A percentile compares a stretch with the other conserved stretches of the same genome.
phyloP scores from a whole-genome alignment of 2,329 filamentous ascomycete species.

The Beauveria caledonica region DNA sequence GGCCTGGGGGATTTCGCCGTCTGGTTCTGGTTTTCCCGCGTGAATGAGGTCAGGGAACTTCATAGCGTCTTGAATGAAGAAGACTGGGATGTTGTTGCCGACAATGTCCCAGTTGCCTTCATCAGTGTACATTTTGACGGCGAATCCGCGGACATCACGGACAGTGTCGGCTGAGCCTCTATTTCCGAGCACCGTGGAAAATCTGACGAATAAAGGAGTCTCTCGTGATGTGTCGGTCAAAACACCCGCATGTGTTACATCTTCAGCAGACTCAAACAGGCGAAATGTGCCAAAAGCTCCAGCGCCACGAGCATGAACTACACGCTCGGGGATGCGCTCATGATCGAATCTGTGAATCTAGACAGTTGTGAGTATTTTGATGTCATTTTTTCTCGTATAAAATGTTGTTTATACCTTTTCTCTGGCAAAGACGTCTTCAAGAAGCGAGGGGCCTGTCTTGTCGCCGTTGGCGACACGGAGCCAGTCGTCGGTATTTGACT shows the following conservation, averaged over 20 bases:
- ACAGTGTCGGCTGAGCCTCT: conserved; percentile 73
- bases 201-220: conserved; percentile 63
- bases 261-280: conserved; percentile 56
- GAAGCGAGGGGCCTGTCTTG: conserved; percentile 55
- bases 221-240: conserved; percentile 47
- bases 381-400: not conserved
- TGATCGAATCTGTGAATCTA: conserved; percentile 69
- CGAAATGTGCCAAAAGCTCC: conserved; percentile 65
- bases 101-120: conserved; percentile 73
- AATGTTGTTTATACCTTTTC: conserved; percentile 55
- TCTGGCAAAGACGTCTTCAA: conserved; percentile 64
- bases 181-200: conserved; percentile 71
- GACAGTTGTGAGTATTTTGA: not conserved
- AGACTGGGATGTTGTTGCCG: conserved; percentile 67
- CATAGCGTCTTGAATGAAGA: conserved; percentile 68
- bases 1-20: conserved; percentile 63
- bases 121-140: conserved; percentile 57
- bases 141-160: conserved; percentile 75
- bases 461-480: conserved; percentile 55
- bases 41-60: conserved; percentile 64
- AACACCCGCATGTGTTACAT: conserved; percentile 60
- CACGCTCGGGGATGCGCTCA: conserved; percentile 50
- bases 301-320: conserved; percentile 62
- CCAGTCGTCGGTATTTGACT: conserved; percentile 71
- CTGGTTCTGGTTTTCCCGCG: conserved; percentile 59